These are phyloP conservation scores for Pythium vanterpoolii DNA, from an alignment of 352 stramenopile genomes.

Conservation along the genomic window DNA sequence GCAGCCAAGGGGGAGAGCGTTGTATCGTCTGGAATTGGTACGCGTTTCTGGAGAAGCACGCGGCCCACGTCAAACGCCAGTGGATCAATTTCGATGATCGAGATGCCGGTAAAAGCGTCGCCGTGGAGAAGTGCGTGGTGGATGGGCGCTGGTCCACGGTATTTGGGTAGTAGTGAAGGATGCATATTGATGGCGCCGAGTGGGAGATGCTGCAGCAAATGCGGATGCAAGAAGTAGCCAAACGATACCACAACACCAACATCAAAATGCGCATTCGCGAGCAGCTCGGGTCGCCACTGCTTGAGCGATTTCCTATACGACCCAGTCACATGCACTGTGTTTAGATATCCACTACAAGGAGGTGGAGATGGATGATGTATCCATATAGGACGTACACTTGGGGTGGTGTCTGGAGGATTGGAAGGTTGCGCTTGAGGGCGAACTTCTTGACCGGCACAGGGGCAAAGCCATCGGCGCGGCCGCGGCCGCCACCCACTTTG, in stretches of 20 bases:
- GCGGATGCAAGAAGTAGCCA: slow-evolving; percentile 73
- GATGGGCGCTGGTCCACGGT: slow-evolving; percentile 81
- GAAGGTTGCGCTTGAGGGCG: slow-evolving; percentile 51
- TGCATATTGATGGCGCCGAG: slow-evolving; percentile 89
- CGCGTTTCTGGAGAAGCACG: slow-evolving; percentile 55
- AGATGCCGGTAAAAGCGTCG: slow-evolving; percentile 70
- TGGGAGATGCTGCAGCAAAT: slow-evolving; percentile 62
- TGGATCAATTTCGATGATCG: slow-evolving; percentile 86
- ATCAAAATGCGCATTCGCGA: slow-evolving; percentile 49
- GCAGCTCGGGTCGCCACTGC: slow-evolving; percentile 48
- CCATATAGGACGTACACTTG: slow-evolving; percentile 45
- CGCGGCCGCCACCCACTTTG: slow-evolving; percentile 60
- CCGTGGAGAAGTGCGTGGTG: slow-evolving; percentile 84
- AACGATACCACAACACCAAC: slow-evolving; percentile 89
- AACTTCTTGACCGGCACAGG: slow-evolving; percentile 79
- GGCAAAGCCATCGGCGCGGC: slow-evolving; percentile 40
- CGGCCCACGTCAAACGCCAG: slow-evolving; percentile 79
- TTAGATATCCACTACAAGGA: too few relatives aligned
- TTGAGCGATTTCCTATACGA: slow-evolving; percentile 82
- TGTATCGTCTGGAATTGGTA: slow-evolving; percentile 44
- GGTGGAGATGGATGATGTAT: too few relatives aligned
- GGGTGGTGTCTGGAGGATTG: slow-evolving; percentile 60
- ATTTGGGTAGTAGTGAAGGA: slow-evolving; percentile 83
- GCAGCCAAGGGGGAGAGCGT: slow-evolving; percentile 31
- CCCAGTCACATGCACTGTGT: too few relatives aligned